Conservation (phyloP, 108 stramenopile genomes). For the Fistulifera solaris region DNA sequence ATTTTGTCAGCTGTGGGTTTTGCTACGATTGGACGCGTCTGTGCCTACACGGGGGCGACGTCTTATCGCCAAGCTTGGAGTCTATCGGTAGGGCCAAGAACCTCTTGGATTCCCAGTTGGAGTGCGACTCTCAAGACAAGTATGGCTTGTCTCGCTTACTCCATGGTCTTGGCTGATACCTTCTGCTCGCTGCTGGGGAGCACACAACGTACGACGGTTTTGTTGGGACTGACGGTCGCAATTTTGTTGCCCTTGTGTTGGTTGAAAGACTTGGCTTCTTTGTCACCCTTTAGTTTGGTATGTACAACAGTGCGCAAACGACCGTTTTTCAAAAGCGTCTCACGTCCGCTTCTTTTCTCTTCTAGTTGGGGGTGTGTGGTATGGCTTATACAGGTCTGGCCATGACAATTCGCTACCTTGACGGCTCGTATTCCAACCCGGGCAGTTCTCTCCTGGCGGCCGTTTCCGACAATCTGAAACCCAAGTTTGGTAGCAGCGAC, state of each 20-base stretch:
- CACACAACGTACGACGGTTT: conserved; percentile 32
- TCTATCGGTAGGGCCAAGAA: conserved; percentile 50
- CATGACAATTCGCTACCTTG: conserved; percentile 69
- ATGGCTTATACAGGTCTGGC: conserved; percentile 81
- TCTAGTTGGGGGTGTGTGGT: conserved; percentile 55
- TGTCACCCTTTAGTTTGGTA: conserved; percentile 78
- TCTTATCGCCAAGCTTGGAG: conserved; percentile 91
- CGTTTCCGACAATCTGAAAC: conserved; percentile 49
- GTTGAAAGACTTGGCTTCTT: conserved; percentile 66
- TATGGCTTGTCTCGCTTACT: conserved; percentile 83
- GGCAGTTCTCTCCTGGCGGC: conserved; percentile 19
- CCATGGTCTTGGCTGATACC: conserved; percentile 93
- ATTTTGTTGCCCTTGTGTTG: conserved; percentile 87
- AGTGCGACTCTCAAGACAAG: conserved; percentile 80
- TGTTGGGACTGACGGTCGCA: conserved; percentile 54
- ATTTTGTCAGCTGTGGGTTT: conserved; percentile 72
- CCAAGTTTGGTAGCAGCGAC: conserved; percentile 65
- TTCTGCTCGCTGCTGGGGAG: conserved; percentile 45
- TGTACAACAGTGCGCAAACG: too few relatives aligned
- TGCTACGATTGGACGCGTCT: conserved; percentile 73
- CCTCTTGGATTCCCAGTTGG: conserved; percentile 80
- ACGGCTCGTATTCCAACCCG: conserved; percentile 55
- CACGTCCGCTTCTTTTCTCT: conserved; percentile 5
- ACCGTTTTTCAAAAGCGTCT: too few relatives aligned
- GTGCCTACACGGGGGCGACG: conserved; percentile 63